Percentiles rank a stretch among this genome's conserved stretches.
phyloP scores from a whole-genome alignment of 2,329 filamentous ascomycete genomes.

The Sporothrix sp. region DNA sequence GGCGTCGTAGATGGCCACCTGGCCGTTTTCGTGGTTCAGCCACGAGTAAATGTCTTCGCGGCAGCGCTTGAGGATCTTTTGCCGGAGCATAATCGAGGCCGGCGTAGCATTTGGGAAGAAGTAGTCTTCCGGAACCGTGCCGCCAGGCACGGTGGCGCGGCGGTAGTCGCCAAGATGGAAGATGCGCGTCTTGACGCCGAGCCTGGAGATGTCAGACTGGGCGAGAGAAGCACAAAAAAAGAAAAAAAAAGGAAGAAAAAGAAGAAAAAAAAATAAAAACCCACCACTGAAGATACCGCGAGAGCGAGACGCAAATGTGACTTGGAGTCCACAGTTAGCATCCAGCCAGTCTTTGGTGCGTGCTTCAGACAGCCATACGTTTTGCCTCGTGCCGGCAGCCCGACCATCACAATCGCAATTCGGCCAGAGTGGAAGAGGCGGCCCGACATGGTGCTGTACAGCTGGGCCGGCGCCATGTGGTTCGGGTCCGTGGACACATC shows the following conservation, averaged over 20 bases:
- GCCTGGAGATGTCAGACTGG: slow-evolving; percentile 37
- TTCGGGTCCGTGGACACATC: slow-evolving; percentile 67
- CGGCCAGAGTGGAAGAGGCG: slow-evolving; percentile 93
- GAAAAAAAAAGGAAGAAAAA: neutral
- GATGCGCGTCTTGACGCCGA: slow-evolving; percentile 95
- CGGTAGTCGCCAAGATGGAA: slow-evolving; percentile 97
- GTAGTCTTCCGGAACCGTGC: slow-evolving; percentile 88
- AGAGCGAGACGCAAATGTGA: slow-evolving; percentile 91
- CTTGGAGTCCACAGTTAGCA: slow-evolving; percentile 30
- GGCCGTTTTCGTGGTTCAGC: slow-evolving; percentile 92
- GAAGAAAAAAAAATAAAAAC: slow-evolving; percentile 19
- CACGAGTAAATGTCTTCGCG: slow-evolving; percentile 95
- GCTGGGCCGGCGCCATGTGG: slow-evolving; percentile 83
- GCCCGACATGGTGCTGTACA: slow-evolving; percentile 97
- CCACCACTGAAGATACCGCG: slow-evolving; percentile 84
- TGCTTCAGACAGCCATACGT: slow-evolving; percentile 48
- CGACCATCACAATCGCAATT: slow-evolving; percentile 95
- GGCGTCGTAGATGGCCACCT: slow-evolving; percentile 97
- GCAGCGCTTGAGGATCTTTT: slow-evolving; percentile 96
- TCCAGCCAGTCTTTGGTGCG: too few relatives aligned
- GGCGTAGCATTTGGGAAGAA: slow-evolving; percentile 94
- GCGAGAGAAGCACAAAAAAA: neutral
- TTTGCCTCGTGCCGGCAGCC: slow-evolving; percentile 88
- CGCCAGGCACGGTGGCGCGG: slow-evolving; percentile 75
- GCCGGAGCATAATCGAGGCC: slow-evolving; percentile 81